Percentiles rank a stretch among this genome's conserved stretches.
phyloP scores from a whole-genome alignment of 345 rosid genomes.

The Ceriops decandra region DNA sequence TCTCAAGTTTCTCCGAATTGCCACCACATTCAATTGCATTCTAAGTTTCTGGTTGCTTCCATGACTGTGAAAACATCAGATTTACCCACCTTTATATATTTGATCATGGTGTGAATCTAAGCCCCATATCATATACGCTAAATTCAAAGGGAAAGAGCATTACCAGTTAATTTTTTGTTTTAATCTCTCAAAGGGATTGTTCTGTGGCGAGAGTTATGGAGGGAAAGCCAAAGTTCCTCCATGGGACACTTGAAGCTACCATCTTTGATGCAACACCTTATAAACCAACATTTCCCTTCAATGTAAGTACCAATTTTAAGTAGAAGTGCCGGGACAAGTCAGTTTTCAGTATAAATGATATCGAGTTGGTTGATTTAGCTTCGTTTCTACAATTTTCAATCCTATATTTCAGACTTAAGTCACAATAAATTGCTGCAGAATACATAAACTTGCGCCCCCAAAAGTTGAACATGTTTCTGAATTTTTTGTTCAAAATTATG shows the following conservation, averaged over 20 bases:
- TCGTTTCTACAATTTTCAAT: too few relatives aligned
- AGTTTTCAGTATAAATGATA: not conserved
- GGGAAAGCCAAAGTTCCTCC: conserved; percentile 45
- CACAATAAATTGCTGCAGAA: too few relatives aligned
- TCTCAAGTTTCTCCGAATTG: conserved; percentile 39
- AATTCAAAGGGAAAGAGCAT: not conserved
- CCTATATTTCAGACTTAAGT: too few relatives aligned
- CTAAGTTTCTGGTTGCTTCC: conserved; percentile 38
- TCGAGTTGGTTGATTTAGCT: not conserved
- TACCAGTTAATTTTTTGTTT: not conserved
- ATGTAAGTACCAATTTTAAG: conserved; percentile 37
- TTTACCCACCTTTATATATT: conserved; percentile 23
- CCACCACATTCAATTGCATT: conserved; percentile 28
- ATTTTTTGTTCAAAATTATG: not conserved
- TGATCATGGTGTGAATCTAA: not conserved
- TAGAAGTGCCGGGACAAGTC: not conserved
- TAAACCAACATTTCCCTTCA: conserved; percentile 58
- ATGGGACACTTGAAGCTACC: conserved; percentile 86
- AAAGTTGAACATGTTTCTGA: not conserved
- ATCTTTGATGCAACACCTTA: conserved; percentile 74
- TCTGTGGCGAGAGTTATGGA: conserved; percentile 29
- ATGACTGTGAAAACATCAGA: not conserved
- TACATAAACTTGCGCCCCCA: not conserved
- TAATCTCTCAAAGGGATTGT: not conserved
- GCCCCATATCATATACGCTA: not conserved